Conservation (phyloP, 2,329 filamentous ascomycete genomes). For the Phoma sp. region DNA sequence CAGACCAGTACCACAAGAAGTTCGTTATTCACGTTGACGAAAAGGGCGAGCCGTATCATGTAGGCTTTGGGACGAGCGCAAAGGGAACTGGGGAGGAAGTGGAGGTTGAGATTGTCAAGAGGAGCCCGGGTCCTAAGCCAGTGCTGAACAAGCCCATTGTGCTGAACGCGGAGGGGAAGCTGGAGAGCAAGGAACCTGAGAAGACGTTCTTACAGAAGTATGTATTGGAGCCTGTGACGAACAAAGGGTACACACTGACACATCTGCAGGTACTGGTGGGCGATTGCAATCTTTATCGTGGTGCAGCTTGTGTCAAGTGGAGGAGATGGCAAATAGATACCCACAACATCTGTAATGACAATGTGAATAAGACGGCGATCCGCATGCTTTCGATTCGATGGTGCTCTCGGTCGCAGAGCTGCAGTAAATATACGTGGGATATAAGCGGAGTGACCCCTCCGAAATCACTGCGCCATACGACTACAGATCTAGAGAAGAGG, state of each 20-base stretch:
- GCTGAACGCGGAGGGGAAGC: conserved; percentile 62
- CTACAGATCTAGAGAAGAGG: background rate
- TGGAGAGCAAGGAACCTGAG: conserved; percentile 55
- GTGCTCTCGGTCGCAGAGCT: background rate
- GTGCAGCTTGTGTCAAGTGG: conserved; percentile 55
- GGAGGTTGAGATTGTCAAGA: conserved; percentile 51
- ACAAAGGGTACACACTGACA: conserved; percentile 18
- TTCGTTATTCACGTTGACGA: conserved; percentile 53
- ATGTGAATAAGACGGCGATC: background rate
- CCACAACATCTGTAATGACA: background rate
- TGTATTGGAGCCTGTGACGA: conserved; percentile 23
- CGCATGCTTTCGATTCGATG: background rate
- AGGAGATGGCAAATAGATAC: conserved; percentile 31
- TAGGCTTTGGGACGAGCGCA: conserved; percentile 51
- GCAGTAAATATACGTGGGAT: no score
- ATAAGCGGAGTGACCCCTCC: background rate
- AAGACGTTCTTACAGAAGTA: conserved; percentile 61
- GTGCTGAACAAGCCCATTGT: conserved; percentile 61
- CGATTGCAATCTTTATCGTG: conserved; percentile 54
- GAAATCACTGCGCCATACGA: background rate
- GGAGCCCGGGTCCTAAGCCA: conserved; percentile 49
- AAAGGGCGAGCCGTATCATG: conserved; percentile 53
- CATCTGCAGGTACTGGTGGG: conserved; percentile 57
- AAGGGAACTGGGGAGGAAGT: conserved; percentile 45
- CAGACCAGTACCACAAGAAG: conserved; percentile 51